Conservation (phyloP, 139 green algal species). For the Chlorella sp. region DNA sequence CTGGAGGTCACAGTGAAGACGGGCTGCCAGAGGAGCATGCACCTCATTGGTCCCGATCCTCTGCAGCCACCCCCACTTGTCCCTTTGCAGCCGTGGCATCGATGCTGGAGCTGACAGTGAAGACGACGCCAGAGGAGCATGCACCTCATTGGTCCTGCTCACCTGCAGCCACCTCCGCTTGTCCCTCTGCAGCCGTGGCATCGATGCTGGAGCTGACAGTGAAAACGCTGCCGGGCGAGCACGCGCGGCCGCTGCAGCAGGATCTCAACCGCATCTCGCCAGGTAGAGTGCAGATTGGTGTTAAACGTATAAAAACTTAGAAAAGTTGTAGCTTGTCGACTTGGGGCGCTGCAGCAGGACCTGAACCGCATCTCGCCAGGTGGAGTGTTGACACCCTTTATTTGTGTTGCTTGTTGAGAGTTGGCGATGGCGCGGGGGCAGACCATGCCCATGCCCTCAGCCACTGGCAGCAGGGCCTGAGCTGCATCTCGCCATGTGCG, state of each 20-base stretch:
- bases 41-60: too few species aligned
- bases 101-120: slow-evolving; percentile 76
- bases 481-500: too few species aligned
- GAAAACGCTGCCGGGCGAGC: slow-evolving; percentile 79
- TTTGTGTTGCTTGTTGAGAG: too few species aligned
- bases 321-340: too few species aligned
- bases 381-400: too few species aligned
- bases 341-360: slow-evolving; percentile 78
- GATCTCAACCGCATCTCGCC: slow-evolving; percentile 48
- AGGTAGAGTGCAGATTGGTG: too few species aligned
- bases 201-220: slow-evolving; percentile 75
- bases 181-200: neutral
- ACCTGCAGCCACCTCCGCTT: neutral
- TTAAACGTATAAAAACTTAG: too few species aligned
- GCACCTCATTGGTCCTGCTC: too few species aligned
- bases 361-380: slow-evolving; percentile 41
- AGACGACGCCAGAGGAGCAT: slow-evolving; percentile 83
- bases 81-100: neutral
- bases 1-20: slow-evolving; percentile 82
- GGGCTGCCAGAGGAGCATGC: slow-evolving; percentile 83
- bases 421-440: too few species aligned
- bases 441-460: too few species aligned
- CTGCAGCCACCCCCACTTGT: too few species aligned
- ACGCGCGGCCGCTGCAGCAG: slow-evolving; percentile 85
- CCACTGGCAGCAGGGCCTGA: too few species aligned